phyloP scores from a whole-genome alignment of 2,329 filamentous ascomycete species.

The Westerdykella ornata region DNA sequence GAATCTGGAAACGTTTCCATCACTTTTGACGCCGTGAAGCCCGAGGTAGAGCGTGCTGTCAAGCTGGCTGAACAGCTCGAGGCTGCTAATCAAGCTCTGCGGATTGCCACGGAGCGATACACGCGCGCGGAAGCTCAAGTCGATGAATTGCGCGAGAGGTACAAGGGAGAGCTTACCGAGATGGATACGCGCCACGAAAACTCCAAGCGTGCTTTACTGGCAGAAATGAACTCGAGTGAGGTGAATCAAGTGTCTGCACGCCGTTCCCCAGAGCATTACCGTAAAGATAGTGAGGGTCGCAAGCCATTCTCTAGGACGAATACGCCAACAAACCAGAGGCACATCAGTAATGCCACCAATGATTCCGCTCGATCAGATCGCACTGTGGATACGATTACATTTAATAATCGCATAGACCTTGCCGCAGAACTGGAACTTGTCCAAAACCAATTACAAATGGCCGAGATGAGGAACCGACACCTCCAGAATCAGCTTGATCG shows the following conservation, averaged over 20 bases:
- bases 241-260: conserved; percentile 46
- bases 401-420: conserved; percentile 84
- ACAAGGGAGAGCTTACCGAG: conserved; percentile 64
- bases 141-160: conserved; percentile 65
- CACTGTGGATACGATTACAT: conserved; percentile 74
- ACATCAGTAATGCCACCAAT: conserved; percentile 58
- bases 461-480: conserved; percentile 91
- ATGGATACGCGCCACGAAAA: conserved; percentile 55
- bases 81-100: conserved; percentile 78
- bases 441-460: conserved; percentile 88
- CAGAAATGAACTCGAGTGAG: conserved; percentile 83
- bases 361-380: conserved; percentile 80
- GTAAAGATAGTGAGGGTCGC: conserved; percentile 52
- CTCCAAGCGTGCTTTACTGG: conserved; percentile 67
- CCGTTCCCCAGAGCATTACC: conserved; percentile 66
- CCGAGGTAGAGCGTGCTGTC: conserved; percentile 60
- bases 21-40: conserved; percentile 61
- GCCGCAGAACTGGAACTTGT: conserved; percentile 86
- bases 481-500: conserved; percentile 81
- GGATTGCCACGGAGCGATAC: conserved; percentile 74
- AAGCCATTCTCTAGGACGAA: conserved; percentile 66
- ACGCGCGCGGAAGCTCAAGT: conserved; percentile 77
- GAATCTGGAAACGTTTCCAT: conserved; percentile 60
- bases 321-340: conserved; percentile 65
- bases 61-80: conserved; percentile 82